A percentile compares a stretch with the other conserved stretches of the same genome.
phyloP scores from a whole-genome alignment of 139 green algal species.

The Chlamydomonas schloesseri region DNA sequence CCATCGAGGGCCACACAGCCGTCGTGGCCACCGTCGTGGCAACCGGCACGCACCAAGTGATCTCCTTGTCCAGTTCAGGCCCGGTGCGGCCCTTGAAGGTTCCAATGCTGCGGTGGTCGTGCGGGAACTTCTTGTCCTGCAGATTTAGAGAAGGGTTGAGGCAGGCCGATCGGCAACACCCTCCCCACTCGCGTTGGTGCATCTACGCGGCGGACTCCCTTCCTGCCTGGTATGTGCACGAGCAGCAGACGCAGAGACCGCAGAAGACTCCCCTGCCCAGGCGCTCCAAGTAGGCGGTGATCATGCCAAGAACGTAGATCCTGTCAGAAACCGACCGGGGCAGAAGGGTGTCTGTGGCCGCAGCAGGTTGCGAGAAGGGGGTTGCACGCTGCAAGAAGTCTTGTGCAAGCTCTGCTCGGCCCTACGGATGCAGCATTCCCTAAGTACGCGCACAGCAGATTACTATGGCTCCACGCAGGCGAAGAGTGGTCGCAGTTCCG shows the following conservation, averaged over 20 bases:
- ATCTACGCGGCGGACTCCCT: no score
- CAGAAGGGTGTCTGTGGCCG: not conserved
- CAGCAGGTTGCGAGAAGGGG: not conserved
- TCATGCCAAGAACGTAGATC: slow-evolving; percentile 22
- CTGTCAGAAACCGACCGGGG: not conserved
- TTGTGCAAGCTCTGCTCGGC: not conserved
- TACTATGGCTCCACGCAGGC: not conserved
- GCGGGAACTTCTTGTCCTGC: slow-evolving; percentile 11
- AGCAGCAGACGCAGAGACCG: slow-evolving; percentile 20
- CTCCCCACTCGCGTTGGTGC: no score
- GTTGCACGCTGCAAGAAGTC: not conserved
- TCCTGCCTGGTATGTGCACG: not conserved
- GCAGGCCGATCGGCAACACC: no score
- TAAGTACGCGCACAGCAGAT: not conserved
- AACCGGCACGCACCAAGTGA: slow-evolving; percentile 8
- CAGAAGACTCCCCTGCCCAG: slow-evolving; percentile 16
- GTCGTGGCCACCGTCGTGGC: no score
- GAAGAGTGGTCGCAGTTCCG: no score
- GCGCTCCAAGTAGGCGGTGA: slow-evolving; percentile 16
- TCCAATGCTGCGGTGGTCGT: slow-evolving; percentile 31
- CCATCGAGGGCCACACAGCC: no score
- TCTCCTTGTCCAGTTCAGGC: not conserved
- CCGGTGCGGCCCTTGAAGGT: slow-evolving; percentile 4
- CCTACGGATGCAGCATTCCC: not conserved
- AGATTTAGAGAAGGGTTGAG: not conserved